phyloP scores from a whole-genome alignment of 2,329 filamentous ascomycete species.

The Trichophyton mentagrophytes region DNA sequence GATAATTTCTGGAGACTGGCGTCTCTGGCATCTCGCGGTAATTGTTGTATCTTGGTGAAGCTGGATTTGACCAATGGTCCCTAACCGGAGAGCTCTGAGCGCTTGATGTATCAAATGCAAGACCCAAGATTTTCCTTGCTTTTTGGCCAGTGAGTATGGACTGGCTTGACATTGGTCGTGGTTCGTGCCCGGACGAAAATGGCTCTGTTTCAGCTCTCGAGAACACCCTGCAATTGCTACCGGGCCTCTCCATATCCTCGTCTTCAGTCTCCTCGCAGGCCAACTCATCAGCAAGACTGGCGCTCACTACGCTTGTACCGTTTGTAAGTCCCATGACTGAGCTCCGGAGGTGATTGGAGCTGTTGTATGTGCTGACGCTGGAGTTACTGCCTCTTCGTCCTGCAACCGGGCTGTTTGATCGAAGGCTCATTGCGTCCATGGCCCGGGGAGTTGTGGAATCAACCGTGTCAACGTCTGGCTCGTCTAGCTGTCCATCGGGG shows the following conservation, averaged over 20 bases:
- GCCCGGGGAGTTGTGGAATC: conserved; percentile 36
- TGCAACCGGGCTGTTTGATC: conserved; percentile 53
- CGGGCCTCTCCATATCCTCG: conserved; percentile 45
- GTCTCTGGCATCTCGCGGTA: background rate
- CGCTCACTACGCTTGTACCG: conserved; percentile 47
- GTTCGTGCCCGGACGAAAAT: conserved; percentile 41
- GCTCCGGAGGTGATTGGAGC: conserved; percentile 46
- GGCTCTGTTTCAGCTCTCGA: conserved; percentile 51
- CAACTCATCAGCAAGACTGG: conserved; percentile 83
- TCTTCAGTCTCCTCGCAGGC: conserved; percentile 62
- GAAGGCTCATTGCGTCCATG: conserved; percentile 59
- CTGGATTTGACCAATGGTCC: background rate
- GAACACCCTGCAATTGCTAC: conserved; percentile 15
- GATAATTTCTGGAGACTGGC: conserved; percentile 39
- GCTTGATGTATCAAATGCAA: conserved; percentile 37
- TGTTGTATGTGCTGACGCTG: conserved; percentile 39
- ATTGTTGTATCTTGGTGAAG: background rate
- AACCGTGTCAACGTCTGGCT: conserved; percentile 50
- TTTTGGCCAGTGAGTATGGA: conserved; percentile 15
- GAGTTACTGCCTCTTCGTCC: conserved; percentile 48
- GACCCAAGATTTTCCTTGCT: conserved; percentile 35
- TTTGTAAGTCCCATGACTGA: conserved; percentile 53
- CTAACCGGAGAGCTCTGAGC: conserved; percentile 18
- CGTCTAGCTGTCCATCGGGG: conserved; percentile 18
- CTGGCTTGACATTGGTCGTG: conserved; percentile 25